phyloP scores from a whole-genome alignment of 371 early-diverging fungal species.

The Syncephalis plumigaleata region DNA sequence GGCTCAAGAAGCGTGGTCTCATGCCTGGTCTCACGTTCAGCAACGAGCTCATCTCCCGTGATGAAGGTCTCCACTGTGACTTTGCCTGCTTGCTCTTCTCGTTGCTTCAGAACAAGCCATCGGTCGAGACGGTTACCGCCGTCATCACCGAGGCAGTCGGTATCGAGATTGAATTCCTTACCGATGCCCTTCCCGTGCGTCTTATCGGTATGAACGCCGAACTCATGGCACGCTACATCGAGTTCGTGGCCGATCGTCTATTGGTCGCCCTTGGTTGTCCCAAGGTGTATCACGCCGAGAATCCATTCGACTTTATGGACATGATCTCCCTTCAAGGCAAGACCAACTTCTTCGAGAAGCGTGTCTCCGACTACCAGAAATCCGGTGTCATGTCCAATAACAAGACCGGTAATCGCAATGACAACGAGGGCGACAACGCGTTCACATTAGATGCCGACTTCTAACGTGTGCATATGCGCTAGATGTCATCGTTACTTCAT shows the following conservation, averaged over 20 bases:
- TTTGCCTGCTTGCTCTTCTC: slow-evolving; percentile 97
- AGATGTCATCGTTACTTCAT: too few species aligned
- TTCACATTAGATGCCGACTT: slow-evolving; percentile 77
- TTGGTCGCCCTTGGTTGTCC: slow-evolving; percentile 80
- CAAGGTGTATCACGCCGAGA: slow-evolving; percentile 80
- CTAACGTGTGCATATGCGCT: slow-evolving; percentile 14
- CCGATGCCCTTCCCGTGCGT: slow-evolving; percentile 87
- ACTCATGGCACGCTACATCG: slow-evolving; percentile 97
- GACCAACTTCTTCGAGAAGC: slow-evolving; percentile 99
- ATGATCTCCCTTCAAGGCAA: slow-evolving; percentile 98
- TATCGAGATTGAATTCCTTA: slow-evolving; percentile 95
- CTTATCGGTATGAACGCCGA: slow-evolving; percentile 98
- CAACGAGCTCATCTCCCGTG: slow-evolving; percentile 98
- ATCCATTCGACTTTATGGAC: slow-evolving; percentile 99
- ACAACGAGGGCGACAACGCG: slow-evolving; percentile 35
- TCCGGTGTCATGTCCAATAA: slow-evolving; percentile 72
- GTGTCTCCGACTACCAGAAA: slow-evolving; percentile 98
- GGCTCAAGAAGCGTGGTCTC: slow-evolving; percentile 99
- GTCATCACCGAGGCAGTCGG: slow-evolving; percentile 91
- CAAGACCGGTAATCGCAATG: slow-evolving; percentile 1
- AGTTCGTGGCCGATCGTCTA: slow-evolving; percentile 98
- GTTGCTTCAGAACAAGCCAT: slow-evolving; percentile 68
- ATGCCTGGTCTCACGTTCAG: slow-evolving; percentile 99
- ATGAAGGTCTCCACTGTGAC: slow-evolving; percentile 99
- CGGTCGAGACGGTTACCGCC: slow-evolving; percentile 39